Base-by-base conservation (phyloP, 148 eudicot species). In the Rhododendron ovatum region DNA sequence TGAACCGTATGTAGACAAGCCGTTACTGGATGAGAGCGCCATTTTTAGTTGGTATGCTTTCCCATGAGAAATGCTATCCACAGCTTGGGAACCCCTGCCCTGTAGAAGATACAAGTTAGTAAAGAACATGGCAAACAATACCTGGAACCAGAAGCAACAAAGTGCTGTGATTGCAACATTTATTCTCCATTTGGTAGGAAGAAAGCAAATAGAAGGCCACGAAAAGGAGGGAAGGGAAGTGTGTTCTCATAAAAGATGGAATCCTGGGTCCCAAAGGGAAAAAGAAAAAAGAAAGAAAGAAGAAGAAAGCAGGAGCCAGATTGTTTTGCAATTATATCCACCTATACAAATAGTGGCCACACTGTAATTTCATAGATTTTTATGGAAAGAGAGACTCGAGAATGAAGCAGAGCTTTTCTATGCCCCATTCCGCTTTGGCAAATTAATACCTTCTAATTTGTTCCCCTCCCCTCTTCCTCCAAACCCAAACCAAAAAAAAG, bases 71-170 rank as follows among this genome's bases (percentile, higher is more conserved):
- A 83, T 84, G 83, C 78, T 88, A 41, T 91, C 93, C 1, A 78
- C 50, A 83, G 89, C 84, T 84, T 89, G 92, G 89, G 88, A 63
- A 87, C 85, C 92, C 88, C 90, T 90, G 88, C 90, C 91, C 98
- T 96, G 90, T 78, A 71, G 85, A 67, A 81, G 55, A 71, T 15
- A 82, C 55, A 35, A 84, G 69, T 35, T 26, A 28, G 20, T 17
- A 57, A 87, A 47, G 10, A 63, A 69, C 45, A 18, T 48, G 55
- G 57, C 18, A 43, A 26, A 33, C n/a, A 8, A 61, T 61, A 47
- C 53, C 33, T 35, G 74, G 73, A 67, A 26, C 74, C 1, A 7
- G 45, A 35, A 24, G 39, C 50, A 82, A 59, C n/a, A 65, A 83
- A 82, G 78, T 17, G 80, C 41, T 8, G 30, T 50, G 26, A 14